Evolutionary conservation across 176 grass and related monocot species (phyloP), one percentile per base, ranked within the genome.

Genomic region (Avena atlantica): DNA sequence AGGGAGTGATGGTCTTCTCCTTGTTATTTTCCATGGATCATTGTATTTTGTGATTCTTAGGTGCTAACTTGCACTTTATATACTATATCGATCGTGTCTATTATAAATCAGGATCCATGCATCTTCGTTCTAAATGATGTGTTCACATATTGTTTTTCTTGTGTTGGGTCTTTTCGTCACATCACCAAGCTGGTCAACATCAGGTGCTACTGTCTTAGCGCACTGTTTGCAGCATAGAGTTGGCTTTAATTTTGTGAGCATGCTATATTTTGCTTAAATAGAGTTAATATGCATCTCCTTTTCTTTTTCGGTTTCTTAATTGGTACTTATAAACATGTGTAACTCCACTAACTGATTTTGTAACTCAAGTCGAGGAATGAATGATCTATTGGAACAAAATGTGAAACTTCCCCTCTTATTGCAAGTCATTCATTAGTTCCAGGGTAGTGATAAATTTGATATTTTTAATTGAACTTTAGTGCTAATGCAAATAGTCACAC

Each of bases 21-120:
- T 85, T 82, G 53, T 49, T 73, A 72, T 87, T 85, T 40, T 75
- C 12, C 60, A 14, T 82, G 70, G 78, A 81, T 63, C 44, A 27
- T 42, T 82, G 86, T 88, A 85, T 77, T 81, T 71, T 70, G 42
- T 64, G 70, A 48, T 75, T 31, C 34, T 77, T 91, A 85, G 82
- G 55, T 78, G 86, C 90, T 91, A 86, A 91, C 90, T 88, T 82
- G 13, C 50, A 58, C 13, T 12, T 75, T 87, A 84, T 91, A 86
- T 91, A 78, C 70, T 88, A 85, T 81, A 87, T 31, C 8, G 15
- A 81, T 88, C 53, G 16, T 91, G 70, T 65, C 85, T 59, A 67
- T 52, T 51, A 75, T 67, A 65, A 82, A 76, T 82, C 60, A 50
- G 52, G 9, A 23, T 61, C 45, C 36, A 62, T 91, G 76, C 51